Evolutionary conservation across 108 stramenopile genomes (phyloP).

Genomic region (Skeletonema tropicum): DNA sequence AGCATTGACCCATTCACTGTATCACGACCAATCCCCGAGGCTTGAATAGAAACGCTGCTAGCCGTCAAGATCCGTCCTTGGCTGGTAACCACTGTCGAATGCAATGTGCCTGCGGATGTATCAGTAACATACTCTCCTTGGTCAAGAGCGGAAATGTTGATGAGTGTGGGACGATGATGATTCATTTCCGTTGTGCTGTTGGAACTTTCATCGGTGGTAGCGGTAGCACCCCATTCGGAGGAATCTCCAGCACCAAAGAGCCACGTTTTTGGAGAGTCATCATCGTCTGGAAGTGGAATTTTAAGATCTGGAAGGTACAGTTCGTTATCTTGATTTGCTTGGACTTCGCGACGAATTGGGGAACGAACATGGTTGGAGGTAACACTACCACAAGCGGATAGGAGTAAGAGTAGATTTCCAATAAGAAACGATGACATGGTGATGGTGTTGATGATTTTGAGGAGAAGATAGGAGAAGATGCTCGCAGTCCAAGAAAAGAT

Average conservation of each 20-base stretch:
- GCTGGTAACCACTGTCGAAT: constrained; percentile 15
- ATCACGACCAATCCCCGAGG: constrained; percentile 9
- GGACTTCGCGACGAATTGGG: background rate
- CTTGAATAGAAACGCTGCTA: background rate
- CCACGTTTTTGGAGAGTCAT: background rate
- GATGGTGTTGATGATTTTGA: background rate
- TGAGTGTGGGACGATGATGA: constrained; percentile 3
- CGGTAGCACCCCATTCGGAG: constrained; percentile 17
- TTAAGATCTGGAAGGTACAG: constrained; percentile 21
- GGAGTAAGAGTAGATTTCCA: background rate
- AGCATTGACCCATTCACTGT: background rate
- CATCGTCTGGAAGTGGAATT: too few species aligned
- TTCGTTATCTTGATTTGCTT: constrained; percentile 1
- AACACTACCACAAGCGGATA: background rate
- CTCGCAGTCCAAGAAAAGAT: too few species aligned
- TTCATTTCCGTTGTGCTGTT: background rate
- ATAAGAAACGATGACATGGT: background rate
- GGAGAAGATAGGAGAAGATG: background rate
- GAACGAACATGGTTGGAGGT: background rate
- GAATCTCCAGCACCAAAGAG: constrained; percentile 27
- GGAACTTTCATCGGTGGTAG: background rate
- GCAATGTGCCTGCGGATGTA: constrained; percentile 17
- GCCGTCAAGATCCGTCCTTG: constrained; percentile 21
- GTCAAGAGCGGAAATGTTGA: background rate
- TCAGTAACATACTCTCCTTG: background rate